Base-by-base conservation (phyloP, 495 filamentous ascomycete species). In the Halenospora varia region DNA sequence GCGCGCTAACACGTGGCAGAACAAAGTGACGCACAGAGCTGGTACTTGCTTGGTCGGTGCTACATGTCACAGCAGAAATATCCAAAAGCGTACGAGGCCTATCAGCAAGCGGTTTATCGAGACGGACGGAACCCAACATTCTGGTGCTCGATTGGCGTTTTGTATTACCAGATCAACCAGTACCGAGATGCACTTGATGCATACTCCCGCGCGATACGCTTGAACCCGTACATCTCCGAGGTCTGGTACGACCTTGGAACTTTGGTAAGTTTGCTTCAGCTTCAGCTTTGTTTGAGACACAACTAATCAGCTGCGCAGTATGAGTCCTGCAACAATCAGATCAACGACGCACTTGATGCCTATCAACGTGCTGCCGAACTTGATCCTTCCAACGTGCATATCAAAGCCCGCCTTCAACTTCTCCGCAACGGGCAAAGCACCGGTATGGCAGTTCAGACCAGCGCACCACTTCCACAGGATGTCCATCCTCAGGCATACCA, bases 1-100 rank as follows among this genome's bases (percentile, higher is more conserved):
- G 67, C 53, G 50, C 42, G 17, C 68, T 73, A 65, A 80, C 71
- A 69, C 64, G 57, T 72, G 60, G 55, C 71, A 96, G 94, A 98
- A 63, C 89, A 94, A 69, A 87, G 74, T 60, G 94, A 98, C 73
- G 91, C 94, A 25, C 95, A 97, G 72, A 97, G 93, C 75, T 98
- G 94, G 94, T 98, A 98, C 70, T 82, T 98, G 44, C 85, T 98
- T 46, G 94, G 94, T 44, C 87, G 94, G 62, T 98, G 94, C 74
- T 98, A 98, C 78, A 98, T 98, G 94, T 95, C 94, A 63, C 92
- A 96, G 69, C 89, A 96, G 73, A 98, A 98, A 68, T 97, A 96
- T 69, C 94, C 95, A 57, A 98, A 97, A 70, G 94, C 94, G 2
- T 98, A 98, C 68, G 94, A 98, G 71, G 95, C 94, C 10, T 99